Evolutionary conservation across 495 filamentous ascomycete genomes (phyloP), one percentile per base, ranked within the genome.

Genomic region (Penicillium flavigenum): DNA sequence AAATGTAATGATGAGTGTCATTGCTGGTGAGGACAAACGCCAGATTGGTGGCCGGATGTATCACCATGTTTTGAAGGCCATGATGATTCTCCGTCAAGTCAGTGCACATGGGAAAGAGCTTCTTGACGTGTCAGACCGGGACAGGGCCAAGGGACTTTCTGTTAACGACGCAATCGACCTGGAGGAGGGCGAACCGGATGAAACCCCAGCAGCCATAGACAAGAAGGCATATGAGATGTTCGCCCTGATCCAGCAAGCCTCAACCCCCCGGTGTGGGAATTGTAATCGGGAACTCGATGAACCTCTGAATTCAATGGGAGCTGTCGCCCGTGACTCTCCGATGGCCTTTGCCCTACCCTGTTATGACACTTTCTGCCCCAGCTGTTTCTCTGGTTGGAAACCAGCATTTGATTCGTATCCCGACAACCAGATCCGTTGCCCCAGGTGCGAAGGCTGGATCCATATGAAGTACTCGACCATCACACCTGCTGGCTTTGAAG

Each of bases 51-150:
- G 91, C 20, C 89, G 84, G 45, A 84, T 86, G 51, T 96, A 94
- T 68, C 90, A 92, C 26, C 89, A 95, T 58, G 90, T 98, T 51
- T 73, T 98, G 39, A 90, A 89, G 57, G 88, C 90, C 9, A 96
- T 98, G 73, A 83, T 93, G 65, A 90, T 92, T 41, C 82, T 98
- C 9, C 90, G 94, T 5, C 82, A 92, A 45, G 86, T 97, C 31
- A 97, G 90, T 63, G 94, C 92, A 4, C 91, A 96, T 71, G 94
- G 94, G 7, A 87, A 85, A 63, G 94, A 97, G 55, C 81, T 98
- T 27, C 81, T 98, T 3, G 86, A 84, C 45, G 84, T 90, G 17
- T 85, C 92, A 47, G 92, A 96, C 63, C 79, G 94, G 17, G 84
- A 87, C 39, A 75, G 86, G 14, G 84, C 88, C 54, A 86, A 90